Evolutionary conservation across 768 basidiomycete species (phyloP).

Genomic region (Boletus insuetus): DNA sequence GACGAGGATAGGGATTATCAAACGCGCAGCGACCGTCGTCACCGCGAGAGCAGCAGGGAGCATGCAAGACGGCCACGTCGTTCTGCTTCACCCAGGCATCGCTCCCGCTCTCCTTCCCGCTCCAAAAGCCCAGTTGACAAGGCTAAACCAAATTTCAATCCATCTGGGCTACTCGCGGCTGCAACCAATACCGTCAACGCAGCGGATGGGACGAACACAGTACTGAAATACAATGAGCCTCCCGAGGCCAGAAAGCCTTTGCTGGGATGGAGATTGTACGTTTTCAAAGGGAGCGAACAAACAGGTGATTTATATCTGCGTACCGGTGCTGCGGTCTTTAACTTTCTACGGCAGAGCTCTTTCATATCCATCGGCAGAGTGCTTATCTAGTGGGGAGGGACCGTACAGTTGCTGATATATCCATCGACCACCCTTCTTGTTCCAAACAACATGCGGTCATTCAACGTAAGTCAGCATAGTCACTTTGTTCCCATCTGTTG

Average conservation of each 20-base stretch:
- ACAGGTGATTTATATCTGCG: constrained; percentile 57
- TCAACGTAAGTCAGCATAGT: constrained; percentile 58
- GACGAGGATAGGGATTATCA: constrained; percentile 42
- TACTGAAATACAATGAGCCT: constrained; percentile 97
- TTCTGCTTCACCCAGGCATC: constrained; percentile 53
- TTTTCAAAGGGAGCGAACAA: constrained; percentile 95
- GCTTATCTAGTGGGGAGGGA: constrained; percentile 94
- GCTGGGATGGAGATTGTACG: constrained; percentile 91
- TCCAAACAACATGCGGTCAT: constrained; percentile 98
- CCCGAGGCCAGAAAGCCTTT: constrained; percentile 94
- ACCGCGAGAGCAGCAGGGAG: constrained; percentile 26
- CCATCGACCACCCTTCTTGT: constrained; percentile 93
- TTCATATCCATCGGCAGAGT: constrained; percentile 92
- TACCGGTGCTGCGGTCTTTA: not conserved
- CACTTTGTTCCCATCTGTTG: not conserved
- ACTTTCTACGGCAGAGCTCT: constrained; percentile 54
- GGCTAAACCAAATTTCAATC: constrained; percentile 84
- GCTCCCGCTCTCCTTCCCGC: constrained; percentile 40
- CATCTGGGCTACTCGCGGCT: constrained; percentile 89
- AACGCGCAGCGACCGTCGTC: constrained; percentile 27
- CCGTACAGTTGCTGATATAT: constrained; percentile 78
- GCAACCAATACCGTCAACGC: constrained; percentile 90
- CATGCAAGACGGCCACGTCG: constrained; percentile 40
- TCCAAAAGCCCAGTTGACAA: constrained; percentile 52
- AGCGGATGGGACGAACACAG: constrained; percentile 70